These are phyloP conservation scores for Huiozyma sinensis DNA, from an alignment of 805 yeast species.

Conservation along the genomic window DNA sequence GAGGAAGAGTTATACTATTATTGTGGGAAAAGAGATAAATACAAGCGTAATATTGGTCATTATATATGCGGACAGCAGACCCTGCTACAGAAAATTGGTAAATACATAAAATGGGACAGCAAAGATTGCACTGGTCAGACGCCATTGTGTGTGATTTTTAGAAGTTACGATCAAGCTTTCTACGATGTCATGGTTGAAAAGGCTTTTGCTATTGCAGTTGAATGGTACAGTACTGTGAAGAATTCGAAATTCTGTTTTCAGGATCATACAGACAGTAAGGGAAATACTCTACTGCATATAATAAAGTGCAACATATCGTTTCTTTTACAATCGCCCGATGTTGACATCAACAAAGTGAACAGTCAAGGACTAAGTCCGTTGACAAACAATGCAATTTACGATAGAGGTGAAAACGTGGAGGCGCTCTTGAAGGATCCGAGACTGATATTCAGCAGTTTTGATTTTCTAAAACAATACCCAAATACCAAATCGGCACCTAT, in stretches of 20 bases:
- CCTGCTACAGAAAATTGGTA: slow-evolving; percentile 45
- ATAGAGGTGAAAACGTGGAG: slow-evolving; percentile 48
- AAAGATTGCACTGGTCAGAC: slow-evolving; percentile 63
- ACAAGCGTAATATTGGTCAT: slow-evolving; percentile 61
- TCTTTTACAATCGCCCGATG: slow-evolving; percentile 22
- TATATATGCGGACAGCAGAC: slow-evolving; percentile 49
- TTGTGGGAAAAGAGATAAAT: slow-evolving; percentile 39
- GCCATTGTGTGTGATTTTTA: slow-evolving; percentile 64
- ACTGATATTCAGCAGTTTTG: slow-evolving; percentile 38
- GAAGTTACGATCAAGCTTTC: slow-evolving; percentile 69
- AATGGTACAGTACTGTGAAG: slow-evolving; percentile 31
- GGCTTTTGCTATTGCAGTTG: slow-evolving; percentile 35
- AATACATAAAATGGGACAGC: slow-evolving; percentile 54
- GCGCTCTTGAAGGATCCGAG: slow-evolving; percentile 40
- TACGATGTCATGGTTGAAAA: slow-evolving; percentile 40
- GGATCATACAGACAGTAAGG: slow-evolving; percentile 62
- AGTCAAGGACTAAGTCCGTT: slow-evolving; percentile 54
- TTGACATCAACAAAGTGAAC: slow-evolving; percentile 54
- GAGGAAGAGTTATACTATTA: slow-evolving; percentile 38
- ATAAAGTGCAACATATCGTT: slow-evolving; percentile 40
- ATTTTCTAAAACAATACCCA: slow-evolving; percentile 20
- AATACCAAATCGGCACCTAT: no score
- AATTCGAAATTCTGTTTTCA: slow-evolving; percentile 32
- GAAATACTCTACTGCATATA: slow-evolving; percentile 70
- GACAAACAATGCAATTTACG: slow-evolving; percentile 59